phyloP scores from a whole-genome alignment of 495 filamentous ascomycete genomes.

The Trichoderma virens region DNA sequence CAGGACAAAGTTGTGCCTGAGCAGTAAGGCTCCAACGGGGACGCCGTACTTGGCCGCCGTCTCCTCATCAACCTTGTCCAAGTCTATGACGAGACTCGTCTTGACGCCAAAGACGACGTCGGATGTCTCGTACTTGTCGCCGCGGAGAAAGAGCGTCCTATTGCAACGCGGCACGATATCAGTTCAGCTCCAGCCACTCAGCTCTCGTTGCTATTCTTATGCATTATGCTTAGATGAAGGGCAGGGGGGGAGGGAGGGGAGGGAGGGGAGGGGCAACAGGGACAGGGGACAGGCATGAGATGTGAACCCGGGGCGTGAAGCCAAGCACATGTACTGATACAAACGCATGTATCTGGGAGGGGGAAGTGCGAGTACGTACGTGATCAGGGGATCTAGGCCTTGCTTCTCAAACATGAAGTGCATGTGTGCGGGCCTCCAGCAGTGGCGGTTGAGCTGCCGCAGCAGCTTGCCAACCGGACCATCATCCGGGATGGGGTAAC shows the following conservation, averaged over 20 bases:
- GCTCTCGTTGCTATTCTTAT: not conserved
- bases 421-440: conserved; percentile 79
- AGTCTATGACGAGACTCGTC: conserved; percentile 67
- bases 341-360: not conserved
- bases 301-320: not conserved
- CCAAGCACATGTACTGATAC: not conserved
- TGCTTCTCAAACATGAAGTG: conserved; percentile 92
- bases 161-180: not conserved
- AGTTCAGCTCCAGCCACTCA: not conserved
- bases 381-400: conserved; percentile 77
- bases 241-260: not conserved
- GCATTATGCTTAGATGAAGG: not conserved
- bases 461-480: conserved; percentile 81
- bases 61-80: conserved; percentile 54
- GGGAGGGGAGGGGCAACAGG: not conserved
- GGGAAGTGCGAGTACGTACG: conserved; percentile 45
- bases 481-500: conserved; percentile 85
- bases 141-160: conserved; percentile 72
- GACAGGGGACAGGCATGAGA: not conserved
- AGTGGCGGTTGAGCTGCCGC: conserved; percentile 61
- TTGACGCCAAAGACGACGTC: conserved; percentile 95
- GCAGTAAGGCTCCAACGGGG: conserved; percentile 56
- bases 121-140: conserved; percentile 81
- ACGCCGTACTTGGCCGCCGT: conserved; percentile 57
- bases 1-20: conserved; percentile 70